Base-by-base conservation (phyloP, 2,329 filamentous ascomycete species). In the Aureobasidium subglaciale region DNA sequence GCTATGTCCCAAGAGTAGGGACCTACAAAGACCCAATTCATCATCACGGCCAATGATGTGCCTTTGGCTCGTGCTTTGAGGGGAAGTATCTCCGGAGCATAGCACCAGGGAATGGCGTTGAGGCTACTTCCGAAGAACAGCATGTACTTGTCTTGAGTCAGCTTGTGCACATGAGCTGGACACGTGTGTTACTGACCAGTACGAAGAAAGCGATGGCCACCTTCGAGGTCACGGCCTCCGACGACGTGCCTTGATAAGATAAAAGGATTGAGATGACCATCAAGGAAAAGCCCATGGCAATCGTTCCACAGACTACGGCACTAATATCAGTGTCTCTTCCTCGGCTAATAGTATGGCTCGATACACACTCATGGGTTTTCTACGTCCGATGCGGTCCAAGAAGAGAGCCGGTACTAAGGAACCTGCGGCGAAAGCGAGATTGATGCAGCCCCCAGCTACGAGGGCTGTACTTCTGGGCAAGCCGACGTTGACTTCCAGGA, bases 151-250 rank as follows among this genome's bases (percentile, higher is more conserved):
- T 5, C 4, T 4, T 18, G n/a, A 4, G 35, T 22, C 35, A 37
- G 35, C n/a, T 5, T 16, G n/a, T 37, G 27, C 11, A n/a, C 27
- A 30, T 30, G 27, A 6, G 6, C 27, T 11, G 27, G 11, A 30
- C n/a, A n/a, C n/a, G 27, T 30, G 11, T 6, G 15, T 9, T 10
- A 61, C 67, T 68, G 37, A 65, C 70, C 13, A 71, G 65, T 63
- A 76, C 75, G 64, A 77, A 76, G 62, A 77, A 76, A 4, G 73
- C 68, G 24, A 77, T 71, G 11, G 73, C 72, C 0, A 72, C 74
- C 5, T 69, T 68, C 1, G 73, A 68, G 5, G 73, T 73, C 5
- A 65, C 61, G 43, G 71, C 71, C 27, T 70, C 67, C 9, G 69
- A 59, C 3, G 61, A 54, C 3, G 63, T 65, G 59, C 67, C 64